phyloP scores from a whole-genome alignment of 1,284 basidiomycete genomes.

The Mycena citricolor region DNA sequence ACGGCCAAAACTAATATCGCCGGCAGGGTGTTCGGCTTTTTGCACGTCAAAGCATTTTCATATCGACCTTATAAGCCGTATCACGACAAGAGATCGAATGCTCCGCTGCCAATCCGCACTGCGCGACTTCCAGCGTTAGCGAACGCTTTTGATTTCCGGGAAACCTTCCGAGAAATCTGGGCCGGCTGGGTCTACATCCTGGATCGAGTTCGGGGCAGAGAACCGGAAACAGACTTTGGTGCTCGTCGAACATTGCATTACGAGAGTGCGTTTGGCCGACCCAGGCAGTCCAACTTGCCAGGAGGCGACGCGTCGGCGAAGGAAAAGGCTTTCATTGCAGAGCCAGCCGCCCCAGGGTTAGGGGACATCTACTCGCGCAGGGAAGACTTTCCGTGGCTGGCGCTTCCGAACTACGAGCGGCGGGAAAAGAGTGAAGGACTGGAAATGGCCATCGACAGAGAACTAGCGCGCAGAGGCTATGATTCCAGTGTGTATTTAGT shows the following conservation, averaged over 20 bases:
- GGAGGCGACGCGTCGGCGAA: too few relatives aligned
- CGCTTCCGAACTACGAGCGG: conserved; percentile 39
- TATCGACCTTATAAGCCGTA: conserved; percentile 60
- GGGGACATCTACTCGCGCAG: neutral
- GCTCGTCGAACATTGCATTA: conserved; percentile 50
- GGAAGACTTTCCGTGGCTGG: conserved; percentile 41
- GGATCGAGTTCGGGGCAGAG: conserved; percentile 47
- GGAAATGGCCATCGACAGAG: conserved; percentile 51
- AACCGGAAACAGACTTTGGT: conserved; percentile 45
- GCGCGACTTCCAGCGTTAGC: conserved; percentile 53
- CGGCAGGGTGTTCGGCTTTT: conserved; percentile 59
- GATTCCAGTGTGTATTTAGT: conserved; percentile 33
- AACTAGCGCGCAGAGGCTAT: conserved; percentile 49
- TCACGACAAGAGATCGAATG: conserved; percentile 29
- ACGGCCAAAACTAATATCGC: conserved; percentile 11
- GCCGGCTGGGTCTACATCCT: conserved; percentile 54
- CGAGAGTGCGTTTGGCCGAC: conserved; percentile 49
- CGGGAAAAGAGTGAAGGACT: conserved; percentile 54
- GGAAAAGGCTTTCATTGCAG: conserved; percentile 9
- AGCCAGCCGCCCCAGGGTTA: too few relatives aligned
- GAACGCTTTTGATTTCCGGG: conserved; percentile 67
- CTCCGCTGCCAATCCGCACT: conserved; percentile 38
- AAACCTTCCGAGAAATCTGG: conserved; percentile 62
- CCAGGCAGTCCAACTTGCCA: conserved; percentile 28
- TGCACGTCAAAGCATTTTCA: conserved; percentile 76